Percentiles rank a stretch among this genome's conserved stretches.
phyloP scores from a whole-genome alignment of 169 alveolate species.

The Eimeria necatrix region DNA sequence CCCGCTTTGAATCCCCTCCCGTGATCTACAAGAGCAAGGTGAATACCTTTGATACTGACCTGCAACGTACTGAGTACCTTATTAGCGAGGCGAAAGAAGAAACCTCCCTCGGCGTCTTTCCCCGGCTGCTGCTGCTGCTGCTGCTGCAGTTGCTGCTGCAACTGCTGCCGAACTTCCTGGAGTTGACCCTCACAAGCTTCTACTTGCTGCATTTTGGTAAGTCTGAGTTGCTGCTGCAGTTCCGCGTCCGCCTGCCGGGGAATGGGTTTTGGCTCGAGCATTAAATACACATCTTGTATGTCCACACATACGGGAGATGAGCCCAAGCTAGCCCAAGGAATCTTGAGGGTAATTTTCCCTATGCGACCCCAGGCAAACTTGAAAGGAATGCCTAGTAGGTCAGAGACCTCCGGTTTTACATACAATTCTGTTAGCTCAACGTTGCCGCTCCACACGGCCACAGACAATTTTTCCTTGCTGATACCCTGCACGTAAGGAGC shows the following conservation, averaged over 20 bases:
- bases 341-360: slow-evolving; percentile 88
- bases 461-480: slow-evolving; percentile 87
- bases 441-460: slow-evolving; percentile 93
- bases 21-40: slow-evolving; percentile 88
- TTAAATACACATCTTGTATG: slow-evolving; percentile 88
- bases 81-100: slow-evolving; percentile 88
- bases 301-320: slow-evolving; percentile 88
- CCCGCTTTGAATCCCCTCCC: slow-evolving; percentile 86
- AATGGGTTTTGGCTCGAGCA: slow-evolving; percentile 85
- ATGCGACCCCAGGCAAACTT: slow-evolving; percentile 88
- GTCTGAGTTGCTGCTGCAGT: slow-evolving; percentile 85
- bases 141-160: slow-evolving; percentile 76
- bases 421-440: slow-evolving; percentile 88
- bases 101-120: slow-evolving; percentile 82
- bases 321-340: slow-evolving; percentile 92
- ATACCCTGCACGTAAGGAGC: slow-evolving; percentile 93
- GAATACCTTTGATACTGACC: slow-evolving; percentile 89
- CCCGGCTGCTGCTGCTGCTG: slow-evolving; percentile 85
- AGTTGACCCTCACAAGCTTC: slow-evolving; percentile 81
- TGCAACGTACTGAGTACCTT: slow-evolving; percentile 90
- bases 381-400: slow-evolving; percentile 86
- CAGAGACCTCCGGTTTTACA: slow-evolving; percentile 90
- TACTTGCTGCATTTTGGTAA: slow-evolving; percentile 83
- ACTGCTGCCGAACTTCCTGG: slow-evolving; percentile 81
- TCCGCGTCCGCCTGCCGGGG: slow-evolving; percentile 69